These are phyloP conservation scores for Globisporangium parvum DNA, from an alignment of 352 stramenopile genomes.

Conservation along the genomic window DNA sequence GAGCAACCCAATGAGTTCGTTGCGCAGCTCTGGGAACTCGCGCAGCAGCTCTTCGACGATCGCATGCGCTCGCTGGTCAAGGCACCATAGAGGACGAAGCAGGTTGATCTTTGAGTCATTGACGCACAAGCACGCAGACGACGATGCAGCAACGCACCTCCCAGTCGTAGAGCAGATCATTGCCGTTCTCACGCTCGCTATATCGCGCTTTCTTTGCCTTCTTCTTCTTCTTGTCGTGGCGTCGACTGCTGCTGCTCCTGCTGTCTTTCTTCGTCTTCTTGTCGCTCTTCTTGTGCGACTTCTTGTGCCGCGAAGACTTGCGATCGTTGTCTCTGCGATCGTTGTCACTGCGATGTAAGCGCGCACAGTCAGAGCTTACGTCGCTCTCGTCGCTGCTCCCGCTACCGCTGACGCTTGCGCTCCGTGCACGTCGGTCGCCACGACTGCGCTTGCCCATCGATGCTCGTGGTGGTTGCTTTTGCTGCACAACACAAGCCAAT, in stretches of 20 bases:
- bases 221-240: conserved; percentile 3
- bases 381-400: conserved; percentile 2
- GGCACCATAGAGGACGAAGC: background rate
- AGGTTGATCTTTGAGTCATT: too few relatives aligned
- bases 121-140: conserved; percentile 8
- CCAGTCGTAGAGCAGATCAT: background rate
- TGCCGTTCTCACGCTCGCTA: background rate
- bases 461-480: too few relatives aligned
- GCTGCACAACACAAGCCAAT: too few relatives aligned
- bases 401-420: background rate
- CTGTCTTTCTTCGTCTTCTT: conserved; percentile 21
- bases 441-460: too few relatives aligned
- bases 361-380: conserved; percentile 2
- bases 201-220: background rate
- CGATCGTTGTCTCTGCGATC: conserved; percentile 2
- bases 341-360: conserved; percentile 11
- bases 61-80: conserved; percentile 28
- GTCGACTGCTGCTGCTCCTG: conserved; percentile 21
- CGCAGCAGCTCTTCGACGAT: conserved; percentile 50
- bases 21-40: conserved; percentile 59
- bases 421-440: background rate
- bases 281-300: conserved; percentile 19
- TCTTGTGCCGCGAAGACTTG: background rate
- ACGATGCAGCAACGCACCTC: conserved; percentile 10
- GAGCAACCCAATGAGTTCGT: conserved; percentile 57